Base-by-base conservation (phyloP, 192 early-diverging fungal genomes). In the Backusella australiensis region DNA sequence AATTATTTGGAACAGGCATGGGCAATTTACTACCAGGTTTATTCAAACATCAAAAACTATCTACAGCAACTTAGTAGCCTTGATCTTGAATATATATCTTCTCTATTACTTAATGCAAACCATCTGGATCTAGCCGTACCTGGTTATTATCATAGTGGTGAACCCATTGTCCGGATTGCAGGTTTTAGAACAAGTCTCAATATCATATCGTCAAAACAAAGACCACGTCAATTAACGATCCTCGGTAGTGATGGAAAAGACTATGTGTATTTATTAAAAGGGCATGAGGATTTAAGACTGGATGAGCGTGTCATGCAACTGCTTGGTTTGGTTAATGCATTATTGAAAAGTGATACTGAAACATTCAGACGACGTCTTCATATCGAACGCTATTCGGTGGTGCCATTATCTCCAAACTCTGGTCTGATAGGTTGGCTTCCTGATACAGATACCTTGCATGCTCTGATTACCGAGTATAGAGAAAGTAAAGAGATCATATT, bases 291-390 rank as follows among this genome's bases (percentile, higher is more conserved):
- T 88, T 79, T 99, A 49, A 92, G 97, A 56, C 96, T 98, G 81
- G 98, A 99, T 80, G 98, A 99, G 86, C 92, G 98, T 65, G 97
- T 96, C 12, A 99, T 99, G 97, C 97, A 99, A 83, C 78, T 98
- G 39, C 98, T 99, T 88, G 96, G 95, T 14, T 89, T 99, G 26
- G 93, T 99, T 36, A 99, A 98, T 81, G 94, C 96, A 2, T 77
- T 98, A 35, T 86, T 99, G 0, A 85, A 85, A 7, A 84, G 83
- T 7, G 95, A 98, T 81, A 79, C 93, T 0, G 94, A 97, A 74
- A 97, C 96, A 0, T 93, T 96, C 79, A 94, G 93, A 76, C 84
- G 96, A 19, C 96, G 97, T 82, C 85, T 99, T n/a, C 91, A 88
- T 44, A 99, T 99, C 42, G 91, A 96, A 74, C 85, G 93, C 29